Evolutionary conservation across 805 yeast genomes (phyloP), one percentile per base, ranked within the genome.

Genomic region (Huiozyma sinensis): DNA sequence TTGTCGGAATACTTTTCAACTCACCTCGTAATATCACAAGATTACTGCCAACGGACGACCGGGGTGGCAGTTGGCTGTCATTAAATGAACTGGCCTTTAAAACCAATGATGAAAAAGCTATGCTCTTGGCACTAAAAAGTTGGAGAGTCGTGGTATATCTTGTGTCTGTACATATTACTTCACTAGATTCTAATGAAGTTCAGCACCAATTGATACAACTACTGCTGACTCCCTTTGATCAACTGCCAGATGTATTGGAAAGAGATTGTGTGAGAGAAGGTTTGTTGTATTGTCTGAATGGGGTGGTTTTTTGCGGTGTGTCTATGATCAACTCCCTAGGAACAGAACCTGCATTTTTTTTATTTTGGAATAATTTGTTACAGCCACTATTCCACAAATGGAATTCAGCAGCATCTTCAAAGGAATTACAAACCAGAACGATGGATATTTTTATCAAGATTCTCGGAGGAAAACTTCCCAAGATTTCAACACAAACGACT

Each of bases 121-220:
- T 41, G 40, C 38, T 51, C 4, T 33, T 55, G n/a, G 49, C 64
- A 5, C 40, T 58, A 11, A 57, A 58, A 41, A 53, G 47, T 6
- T 57, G 64, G 62, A 48, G 65, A 28, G 54, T 60, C 28, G 28
- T 60, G 4, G 49, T 50, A 2, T 59, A 54, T 43, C 45, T 47
- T 39, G 37, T 56, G 10, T 51, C 53, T 30, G 36, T 45, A 2
- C 45, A 50, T 29, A 28, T 42, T 10, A 12, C 33, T 3, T 36
- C 33, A 11, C 6, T 47, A 4, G 7, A 24, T 8, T 24, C 32
- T 9, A 28, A 36, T 5, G 36, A 11, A 5, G 11, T 30, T 7
- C 32, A 33, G 12, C 5, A 31, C 3, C 24, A 30, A 33, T 13
- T 50, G 27, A 28, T 50, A 8, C 31, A 36, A 7, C 38, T 50